Evolutionary conservation across 2,329 filamentous ascomycete genomes (phyloP).

Genomic region (Emericellopsis atlantica): DNA sequence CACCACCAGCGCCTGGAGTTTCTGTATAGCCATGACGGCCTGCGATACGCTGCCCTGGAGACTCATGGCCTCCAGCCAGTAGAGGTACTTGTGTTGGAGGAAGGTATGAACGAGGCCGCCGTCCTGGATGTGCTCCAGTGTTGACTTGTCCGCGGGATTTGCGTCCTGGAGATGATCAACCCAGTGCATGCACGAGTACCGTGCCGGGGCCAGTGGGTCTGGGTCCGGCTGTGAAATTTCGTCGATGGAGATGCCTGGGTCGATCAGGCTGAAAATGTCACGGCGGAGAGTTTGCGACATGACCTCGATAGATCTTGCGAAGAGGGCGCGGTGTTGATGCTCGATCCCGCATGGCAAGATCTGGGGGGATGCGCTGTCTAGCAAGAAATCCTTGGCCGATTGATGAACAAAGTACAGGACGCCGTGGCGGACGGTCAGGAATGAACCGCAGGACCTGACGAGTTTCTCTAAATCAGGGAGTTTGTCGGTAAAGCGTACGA

Average conservation of each 20-base stretch:
- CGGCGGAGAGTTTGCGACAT: constrained; percentile 15
- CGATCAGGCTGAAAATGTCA: constrained; percentile 19
- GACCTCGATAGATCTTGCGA: constrained; percentile 17
- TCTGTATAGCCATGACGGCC: not conserved
- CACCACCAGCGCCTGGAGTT: not conserved
- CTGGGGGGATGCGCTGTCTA: constrained; percentile 6
- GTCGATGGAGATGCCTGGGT: constrained; percentile 4
- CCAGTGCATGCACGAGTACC: constrained; percentile 9
- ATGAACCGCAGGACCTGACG: constrained; percentile 23
- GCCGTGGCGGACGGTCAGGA: constrained; percentile 18
- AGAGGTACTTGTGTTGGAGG: constrained; percentile 18
- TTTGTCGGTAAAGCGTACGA: constrained; percentile 5
- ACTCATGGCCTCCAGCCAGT: constrained; percentile 30
- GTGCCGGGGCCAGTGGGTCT: constrained; percentile 6
- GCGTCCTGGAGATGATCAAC: constrained; percentile 7
- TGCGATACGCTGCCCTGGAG: constrained; percentile 7
- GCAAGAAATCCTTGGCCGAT: constrained; percentile 28
- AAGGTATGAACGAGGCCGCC: constrained; percentile 10
- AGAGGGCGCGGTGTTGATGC: constrained; percentile 16
- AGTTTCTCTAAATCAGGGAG: constrained; percentile 9
- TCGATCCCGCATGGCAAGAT: constrained; percentile 15
- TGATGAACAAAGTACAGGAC: constrained; percentile 24
- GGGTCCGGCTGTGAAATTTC: constrained; percentile 4
- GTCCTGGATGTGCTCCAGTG: not conserved
- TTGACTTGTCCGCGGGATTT: not conserved